phyloP scores from a whole-genome alignment of 345 rosid species.

The Populus euphratica region DNA sequence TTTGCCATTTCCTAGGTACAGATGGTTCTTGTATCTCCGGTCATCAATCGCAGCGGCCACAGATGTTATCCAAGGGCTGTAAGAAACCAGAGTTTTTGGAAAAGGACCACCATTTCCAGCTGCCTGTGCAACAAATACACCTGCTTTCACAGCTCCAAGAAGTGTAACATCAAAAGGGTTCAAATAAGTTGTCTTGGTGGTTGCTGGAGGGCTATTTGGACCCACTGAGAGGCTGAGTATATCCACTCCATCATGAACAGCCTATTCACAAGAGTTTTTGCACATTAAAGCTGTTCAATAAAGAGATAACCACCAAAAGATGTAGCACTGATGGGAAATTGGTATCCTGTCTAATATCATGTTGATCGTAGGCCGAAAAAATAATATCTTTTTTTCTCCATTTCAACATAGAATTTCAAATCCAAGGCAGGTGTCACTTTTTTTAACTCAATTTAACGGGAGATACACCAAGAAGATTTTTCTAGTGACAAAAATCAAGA shows the following conservation, averaged over 20 bases:
- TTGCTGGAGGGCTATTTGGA: slow-evolving; percentile 92
- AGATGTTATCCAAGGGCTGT: slow-evolving; percentile 95
- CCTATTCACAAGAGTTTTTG: slow-evolving; percentile 42
- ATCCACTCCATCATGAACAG: slow-evolving; percentile 98
- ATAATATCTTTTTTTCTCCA: neutral
- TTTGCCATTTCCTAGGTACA: slow-evolving; percentile 82
- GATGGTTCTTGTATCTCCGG: slow-evolving; percentile 89
- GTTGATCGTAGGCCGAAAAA: neutral
- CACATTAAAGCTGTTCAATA: neutral
- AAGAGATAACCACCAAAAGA: neutral
- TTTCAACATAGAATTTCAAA: neutral
- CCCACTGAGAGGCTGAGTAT: slow-evolving; percentile 93
- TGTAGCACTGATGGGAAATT: neutral
- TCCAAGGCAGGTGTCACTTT: neutral
- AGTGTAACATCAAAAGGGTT: slow-evolving; percentile 97
- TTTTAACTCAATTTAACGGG: neutral
- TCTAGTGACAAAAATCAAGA: neutral
- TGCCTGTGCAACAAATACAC: slow-evolving; percentile 96
- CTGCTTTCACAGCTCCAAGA: slow-evolving; percentile 95
- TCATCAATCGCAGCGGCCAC: slow-evolving; percentile 98
- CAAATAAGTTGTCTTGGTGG: slow-evolving; percentile 75
- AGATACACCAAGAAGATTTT: neutral
- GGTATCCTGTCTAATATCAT: neutral
- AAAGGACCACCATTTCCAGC: slow-evolving; percentile 99
- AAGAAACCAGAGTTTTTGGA: slow-evolving; percentile 88